phyloP scores from a whole-genome alignment of 2,329 filamentous ascomycete species.

The Pseudogymnoascus sp. region DNA sequence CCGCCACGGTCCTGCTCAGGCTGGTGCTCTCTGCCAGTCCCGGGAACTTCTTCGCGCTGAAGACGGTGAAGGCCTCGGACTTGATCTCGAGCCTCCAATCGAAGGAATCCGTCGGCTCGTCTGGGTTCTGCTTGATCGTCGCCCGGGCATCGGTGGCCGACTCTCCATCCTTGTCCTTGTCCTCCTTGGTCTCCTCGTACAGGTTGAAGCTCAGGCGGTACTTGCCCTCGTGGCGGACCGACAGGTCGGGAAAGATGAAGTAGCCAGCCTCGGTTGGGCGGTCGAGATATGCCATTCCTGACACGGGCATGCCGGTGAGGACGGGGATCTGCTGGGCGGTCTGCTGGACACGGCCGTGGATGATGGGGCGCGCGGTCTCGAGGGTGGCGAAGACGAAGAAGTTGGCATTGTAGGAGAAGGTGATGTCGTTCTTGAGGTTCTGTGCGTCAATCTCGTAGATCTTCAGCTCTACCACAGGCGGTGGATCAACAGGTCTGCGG shows the following conservation, averaged over 20 bases:
- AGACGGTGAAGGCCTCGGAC: slow-evolving; percentile 79
- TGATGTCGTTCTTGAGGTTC: slow-evolving; percentile 52
- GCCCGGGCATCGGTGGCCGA: slow-evolving; percentile 26
- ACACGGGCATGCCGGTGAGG: slow-evolving; percentile 86
- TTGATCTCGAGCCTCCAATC: slow-evolving; percentile 86
- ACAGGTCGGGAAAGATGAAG: slow-evolving; percentile 95
- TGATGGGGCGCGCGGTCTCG: slow-evolving; percentile 75
- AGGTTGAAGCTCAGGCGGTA: slow-evolving; percentile 89
- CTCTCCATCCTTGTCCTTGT: slow-evolving; percentile 61
- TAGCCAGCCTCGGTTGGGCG: slow-evolving; percentile 74
- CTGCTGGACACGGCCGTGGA: slow-evolving; percentile 65
- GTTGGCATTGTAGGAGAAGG: slow-evolving; percentile 88
- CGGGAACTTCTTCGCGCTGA: slow-evolving; percentile 97
- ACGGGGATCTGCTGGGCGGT: slow-evolving; percentile 70
- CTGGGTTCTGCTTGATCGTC: slow-evolving; percentile 19
- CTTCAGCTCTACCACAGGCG: slow-evolving; percentile 84
- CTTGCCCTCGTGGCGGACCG: slow-evolving; percentile 87
- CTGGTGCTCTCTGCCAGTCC: slow-evolving; percentile 82
- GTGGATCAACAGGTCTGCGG: slow-evolving; percentile 85
- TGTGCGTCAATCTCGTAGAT: slow-evolving; percentile 62
- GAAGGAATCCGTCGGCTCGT: slow-evolving; percentile 44
- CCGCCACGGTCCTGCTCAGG: slow-evolving; percentile 82
- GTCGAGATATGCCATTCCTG: slow-evolving; percentile 92
- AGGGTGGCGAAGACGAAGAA: slow-evolving; percentile 95
- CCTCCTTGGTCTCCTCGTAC: slow-evolving; percentile 86